These are phyloP conservation scores for Pichia heedii DNA, from an alignment of 805 yeast species.

Conservation along the genomic window DNA sequence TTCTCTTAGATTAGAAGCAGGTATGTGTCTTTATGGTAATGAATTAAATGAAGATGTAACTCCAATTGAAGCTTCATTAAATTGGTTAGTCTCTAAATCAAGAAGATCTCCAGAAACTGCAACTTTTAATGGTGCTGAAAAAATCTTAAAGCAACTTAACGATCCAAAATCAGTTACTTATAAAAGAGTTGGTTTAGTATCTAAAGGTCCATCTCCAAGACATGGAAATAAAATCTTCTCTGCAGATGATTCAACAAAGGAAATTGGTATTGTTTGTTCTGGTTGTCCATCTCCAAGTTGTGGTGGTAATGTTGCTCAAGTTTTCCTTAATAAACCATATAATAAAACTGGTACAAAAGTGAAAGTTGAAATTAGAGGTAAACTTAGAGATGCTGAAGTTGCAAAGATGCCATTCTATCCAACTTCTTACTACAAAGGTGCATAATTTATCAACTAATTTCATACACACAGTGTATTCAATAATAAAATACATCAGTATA, in stretches of 20 bases:
- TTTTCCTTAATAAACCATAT: slow-evolving; percentile 62
- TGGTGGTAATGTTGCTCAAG: slow-evolving; percentile 84
- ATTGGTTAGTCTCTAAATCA: slow-evolving; percentile 82
- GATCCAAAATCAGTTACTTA: slow-evolving; percentile 50
- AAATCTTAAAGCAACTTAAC: slow-evolving; percentile 57
- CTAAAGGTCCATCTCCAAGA: slow-evolving; percentile 90
- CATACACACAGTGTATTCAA: too few relatives aligned
- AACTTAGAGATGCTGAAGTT: slow-evolving; percentile 65
- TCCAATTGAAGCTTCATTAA: slow-evolving; percentile 81
- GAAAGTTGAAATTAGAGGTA: slow-evolving; percentile 74
- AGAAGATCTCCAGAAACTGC: slow-evolving; percentile 46
- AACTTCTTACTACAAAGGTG: slow-evolving; percentile 54
- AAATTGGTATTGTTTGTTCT: slow-evolving; percentile 50
- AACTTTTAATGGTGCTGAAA: slow-evolving; percentile 68
- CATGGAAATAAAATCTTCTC: slow-evolving; percentile 57
- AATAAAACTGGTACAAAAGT: slow-evolving; percentile 69
- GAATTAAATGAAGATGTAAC: slow-evolving; percentile 73
- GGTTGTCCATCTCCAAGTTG: slow-evolving; percentile 53
- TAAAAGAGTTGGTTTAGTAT: slow-evolving; percentile 66
- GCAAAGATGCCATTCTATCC: slow-evolving; percentile 79
- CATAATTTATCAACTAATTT: neutral
- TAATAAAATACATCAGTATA: too few relatives aligned
- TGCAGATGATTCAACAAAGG: slow-evolving; percentile 40
- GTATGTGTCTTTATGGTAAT: slow-evolving; percentile 95
- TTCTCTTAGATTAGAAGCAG: slow-evolving; percentile 91